Base-by-base conservation (phyloP, 306 rosid species). In the Cicer bijugum region DNA sequence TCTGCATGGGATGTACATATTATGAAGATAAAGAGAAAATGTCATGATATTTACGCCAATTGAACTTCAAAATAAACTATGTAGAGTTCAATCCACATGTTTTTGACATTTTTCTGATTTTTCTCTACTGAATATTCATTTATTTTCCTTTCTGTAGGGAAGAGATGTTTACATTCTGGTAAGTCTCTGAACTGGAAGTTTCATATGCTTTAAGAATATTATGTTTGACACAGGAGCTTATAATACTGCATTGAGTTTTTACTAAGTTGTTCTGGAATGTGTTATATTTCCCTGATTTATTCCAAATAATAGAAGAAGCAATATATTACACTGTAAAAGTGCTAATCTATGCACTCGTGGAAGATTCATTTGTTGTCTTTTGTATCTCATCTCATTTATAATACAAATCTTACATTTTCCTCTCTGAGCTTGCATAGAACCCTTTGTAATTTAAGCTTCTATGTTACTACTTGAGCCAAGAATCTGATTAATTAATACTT, bases 101-200 rank as follows among this genome's bases (percentile, higher is more conserved):
- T 66, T n/a, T 71, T 38, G 16, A 59, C 33, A 48, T 53, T 53
- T 42, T 77, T 39, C 17, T 11, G 9, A 28, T 56, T 55, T 38
- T 51, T 68, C 33, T 40, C 23, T 38, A 76, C 82, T 81, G 71
- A 84, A 77, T 33, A 79, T 67, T 61, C 40, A 7, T 46, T 76
- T 69, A 40, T 63, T 80, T 56, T 66, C 77, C 57, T 86, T 75
- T 74, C 46, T 85, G 87, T 90, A 93, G 96, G 98, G 97, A 55
- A 86, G 98, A 52, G 96, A 91, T 59, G 96, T 91, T 52, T 93
- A 91, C 85, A 92, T 93, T 84, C 83, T 93, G 98, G 98, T 85
- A 78, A 78, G 79, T 85, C 69, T 81, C 79, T 52, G 72, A 47
- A 75, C 67, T 74, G 58, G 70, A 87, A 71, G 52, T 74, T 78